These are phyloP conservation scores for Phytophthora citricola DNA, from an alignment of 352 stramenopile genomes.

Conservation along the genomic window DNA sequence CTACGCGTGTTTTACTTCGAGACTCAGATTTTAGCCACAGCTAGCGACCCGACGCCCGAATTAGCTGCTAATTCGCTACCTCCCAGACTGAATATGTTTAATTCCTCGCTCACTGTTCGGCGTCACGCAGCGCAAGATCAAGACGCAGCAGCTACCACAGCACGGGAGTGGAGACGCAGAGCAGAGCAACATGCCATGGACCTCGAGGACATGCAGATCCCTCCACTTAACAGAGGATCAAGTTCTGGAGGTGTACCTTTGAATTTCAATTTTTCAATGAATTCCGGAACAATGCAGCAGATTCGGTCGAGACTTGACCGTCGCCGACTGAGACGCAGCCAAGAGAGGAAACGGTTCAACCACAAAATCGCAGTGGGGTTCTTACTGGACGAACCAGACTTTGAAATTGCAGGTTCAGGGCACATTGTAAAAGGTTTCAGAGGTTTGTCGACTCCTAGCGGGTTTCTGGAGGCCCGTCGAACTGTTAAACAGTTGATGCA, in stretches of 20 bases:
- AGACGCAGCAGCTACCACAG: conserved; percentile 5
- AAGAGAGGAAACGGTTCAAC: conserved; percentile 45
- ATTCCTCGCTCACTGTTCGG: neutral
- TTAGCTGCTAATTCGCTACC: conserved; percentile 30
- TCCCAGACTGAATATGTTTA: neutral
- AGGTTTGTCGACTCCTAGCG: conserved; percentile 5
- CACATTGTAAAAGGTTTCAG: conserved; percentile 5
- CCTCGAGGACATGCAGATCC: conserved; percentile 28
- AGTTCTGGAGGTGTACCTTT: conserved; percentile 11
- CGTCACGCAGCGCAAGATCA: conserved; percentile 13
- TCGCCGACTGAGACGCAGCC: conserved; percentile 34
- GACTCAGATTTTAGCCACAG: conserved; percentile 53
- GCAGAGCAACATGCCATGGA: conserved; percentile 33
- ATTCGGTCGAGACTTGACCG: conserved; percentile 52
- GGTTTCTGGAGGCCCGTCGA: conserved; percentile 20
- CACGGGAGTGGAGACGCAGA: conserved; percentile 17
- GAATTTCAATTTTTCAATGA: conserved; percentile 56
- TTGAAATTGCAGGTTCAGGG: neutral
- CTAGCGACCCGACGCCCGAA: conserved; percentile 20
- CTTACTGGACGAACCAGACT: conserved; percentile 34
- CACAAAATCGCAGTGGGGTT: conserved; percentile 64
- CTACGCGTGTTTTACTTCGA: conserved; percentile 67
- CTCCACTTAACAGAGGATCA: neutral
- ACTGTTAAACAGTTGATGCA: conserved; percentile 41
- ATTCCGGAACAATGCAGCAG: conserved; percentile 46